Conservation (phyloP, 1,284 basidiomycete species). For the Xerocomus nothofagi region DNA sequence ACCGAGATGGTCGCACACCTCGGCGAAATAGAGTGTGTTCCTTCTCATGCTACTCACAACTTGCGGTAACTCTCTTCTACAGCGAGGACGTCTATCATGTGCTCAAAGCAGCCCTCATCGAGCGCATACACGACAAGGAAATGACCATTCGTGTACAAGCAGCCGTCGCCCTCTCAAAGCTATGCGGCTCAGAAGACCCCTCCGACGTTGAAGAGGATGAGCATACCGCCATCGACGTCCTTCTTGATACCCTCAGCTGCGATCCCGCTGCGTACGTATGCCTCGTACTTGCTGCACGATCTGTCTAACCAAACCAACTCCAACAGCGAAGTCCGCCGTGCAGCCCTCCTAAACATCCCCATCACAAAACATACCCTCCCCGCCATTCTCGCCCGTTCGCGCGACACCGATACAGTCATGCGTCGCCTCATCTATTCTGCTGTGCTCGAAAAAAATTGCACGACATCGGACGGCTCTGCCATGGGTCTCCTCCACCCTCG, state of each 20-base stretch:
- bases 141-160: constrained; percentile 81
- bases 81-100: constrained; percentile 82
- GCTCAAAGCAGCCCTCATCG: constrained; percentile 71
- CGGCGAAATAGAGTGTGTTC: constrained; percentile 78
- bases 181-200: constrained; percentile 76
- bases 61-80: background rate
- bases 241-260: constrained; percentile 72
- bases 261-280: constrained; percentile 79
- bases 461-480: constrained; percentile 22
- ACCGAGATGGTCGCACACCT: constrained; percentile 79
- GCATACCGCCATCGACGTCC: constrained; percentile 61
- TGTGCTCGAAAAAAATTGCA: constrained; percentile 45
- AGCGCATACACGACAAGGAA: constrained; percentile 87
- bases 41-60: background rate
- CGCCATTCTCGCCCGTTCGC: constrained; percentile 75
- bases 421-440: constrained; percentile 81
- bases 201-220: constrained; percentile 68
- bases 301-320: background rate
- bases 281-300: background rate
- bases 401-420: constrained; percentile 83
- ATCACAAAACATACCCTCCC: constrained; percentile 62
- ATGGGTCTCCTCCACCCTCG: constrained; percentile 66
- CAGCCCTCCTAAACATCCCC: constrained; percentile 80
- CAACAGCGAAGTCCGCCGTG: constrained; percentile 85
- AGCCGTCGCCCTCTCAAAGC: constrained; percentile 81